A percentile compares a stretch with the other conserved stretches of the same genome.
These are phyloP conservation scores for Salix viminalis DNA, from an alignment of 345 rosid genomes.

Conservation along the genomic window DNA sequence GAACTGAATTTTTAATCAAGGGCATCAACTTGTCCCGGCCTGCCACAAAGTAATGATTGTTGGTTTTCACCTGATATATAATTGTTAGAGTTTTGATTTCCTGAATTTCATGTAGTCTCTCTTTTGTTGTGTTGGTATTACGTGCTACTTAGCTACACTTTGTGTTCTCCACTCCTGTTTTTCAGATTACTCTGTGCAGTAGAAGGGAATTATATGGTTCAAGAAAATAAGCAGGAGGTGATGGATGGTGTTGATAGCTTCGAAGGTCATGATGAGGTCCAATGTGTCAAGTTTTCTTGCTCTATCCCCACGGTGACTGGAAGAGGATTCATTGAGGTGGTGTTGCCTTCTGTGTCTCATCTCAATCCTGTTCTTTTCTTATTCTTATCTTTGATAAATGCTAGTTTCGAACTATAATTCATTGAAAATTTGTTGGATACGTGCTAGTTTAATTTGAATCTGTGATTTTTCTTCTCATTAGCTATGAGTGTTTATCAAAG, in stretches of 20 bases:
- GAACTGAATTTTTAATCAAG: constrained; percentile 60
- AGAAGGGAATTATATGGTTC: constrained; percentile 77
- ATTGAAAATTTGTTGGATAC: neutral
- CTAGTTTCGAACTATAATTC: neutral
- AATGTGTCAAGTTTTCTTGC: constrained; percentile 58
- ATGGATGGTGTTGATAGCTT: constrained; percentile 35
- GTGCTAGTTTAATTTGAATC: neutral
- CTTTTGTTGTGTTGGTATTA: neutral
- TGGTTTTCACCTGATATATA: constrained; percentile 3
- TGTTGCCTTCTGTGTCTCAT: constrained; percentile 16
- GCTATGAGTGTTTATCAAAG: neutral
- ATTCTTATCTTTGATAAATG: neutral
- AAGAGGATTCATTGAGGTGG: constrained; percentile 96
- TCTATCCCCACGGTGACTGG: constrained; percentile 58
- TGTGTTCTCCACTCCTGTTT: constrained; percentile 7
- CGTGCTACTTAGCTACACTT: neutral
- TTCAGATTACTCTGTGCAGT: constrained; percentile 85
- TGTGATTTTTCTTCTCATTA: neutral
- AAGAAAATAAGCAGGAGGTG: constrained; percentile 50
- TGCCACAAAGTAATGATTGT: constrained; percentile 55
- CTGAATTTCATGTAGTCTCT: neutral
- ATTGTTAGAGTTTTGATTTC: neutral
- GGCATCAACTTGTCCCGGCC: constrained; percentile 72
- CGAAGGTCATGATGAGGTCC: constrained; percentile 52
- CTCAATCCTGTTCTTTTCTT: neutral